Evolutionary conservation across 1,284 basidiomycete genomes (phyloP).

Genomic region (Leccinum angustisporum): DNA sequence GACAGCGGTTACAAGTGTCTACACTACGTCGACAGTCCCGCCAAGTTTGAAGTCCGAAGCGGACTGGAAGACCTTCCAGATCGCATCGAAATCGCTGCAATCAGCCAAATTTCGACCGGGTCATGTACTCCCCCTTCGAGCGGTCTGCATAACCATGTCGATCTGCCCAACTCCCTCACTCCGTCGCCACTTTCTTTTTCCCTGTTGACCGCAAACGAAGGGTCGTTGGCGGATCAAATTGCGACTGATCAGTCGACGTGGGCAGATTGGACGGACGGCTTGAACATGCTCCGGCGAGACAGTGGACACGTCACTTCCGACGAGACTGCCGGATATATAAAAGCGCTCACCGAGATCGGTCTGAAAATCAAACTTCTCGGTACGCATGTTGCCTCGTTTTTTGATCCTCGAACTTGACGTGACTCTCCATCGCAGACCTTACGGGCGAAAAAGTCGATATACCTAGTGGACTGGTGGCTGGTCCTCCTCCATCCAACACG

Average conservation of each 20-base stretch:
- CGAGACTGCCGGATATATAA: constrained; percentile 84
- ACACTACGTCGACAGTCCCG: constrained; percentile 78
- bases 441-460: constrained; percentile 92
- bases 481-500: constrained; percentile 72
- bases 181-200: constrained; percentile 82
- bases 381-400: constrained; percentile 38
- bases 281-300: constrained; percentile 83
- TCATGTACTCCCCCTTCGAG: constrained; percentile 73
- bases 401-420: constrained; percentile 1
- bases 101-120: constrained; percentile 77
- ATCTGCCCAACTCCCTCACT: constrained; percentile 51
- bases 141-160: constrained; percentile 56
- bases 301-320: constrained; percentile 80
- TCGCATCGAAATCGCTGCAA: constrained; percentile 75
- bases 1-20: constrained; percentile 77
- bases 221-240: constrained; percentile 82
- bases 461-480: constrained; percentile 70
- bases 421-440: constrained; percentile 55
- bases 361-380: constrained; percentile 90
- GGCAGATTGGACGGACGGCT: constrained; percentile 95
- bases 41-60: constrained; percentile 74
- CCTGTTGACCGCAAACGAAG: constrained; percentile 68
- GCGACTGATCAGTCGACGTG: constrained; percentile 83
- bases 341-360: constrained; percentile 89
- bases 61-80: constrained; percentile 88